A percentile compares a stretch with the other conserved stretches of the same genome.
These are phyloP conservation scores for Neurospora sp. DNA, from an alignment of 2,329 filamentous ascomycete species.

Conservation along the genomic window DNA sequence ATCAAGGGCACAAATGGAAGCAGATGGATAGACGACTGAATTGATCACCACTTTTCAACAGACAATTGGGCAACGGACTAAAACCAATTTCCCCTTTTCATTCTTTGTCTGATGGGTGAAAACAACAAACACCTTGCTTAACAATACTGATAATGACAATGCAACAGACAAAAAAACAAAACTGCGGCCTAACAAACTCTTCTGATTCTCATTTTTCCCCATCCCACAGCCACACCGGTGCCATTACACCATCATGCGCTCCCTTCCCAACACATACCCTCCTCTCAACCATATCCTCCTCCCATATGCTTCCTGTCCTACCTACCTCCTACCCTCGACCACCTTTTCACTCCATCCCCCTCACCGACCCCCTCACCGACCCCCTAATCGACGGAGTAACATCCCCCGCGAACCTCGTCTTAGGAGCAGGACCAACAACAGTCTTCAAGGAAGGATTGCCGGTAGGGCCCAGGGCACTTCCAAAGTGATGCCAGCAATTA, in stretches of 20 bases:
- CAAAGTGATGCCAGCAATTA: conserved; percentile 67
- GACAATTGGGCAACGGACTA: background rate
- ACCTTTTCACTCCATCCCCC: background rate
- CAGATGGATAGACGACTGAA: background rate
- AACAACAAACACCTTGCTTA: background rate
- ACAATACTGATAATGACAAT: background rate
- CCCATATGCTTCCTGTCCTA: background rate
- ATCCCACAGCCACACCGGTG: background rate
- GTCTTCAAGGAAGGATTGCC: background rate
- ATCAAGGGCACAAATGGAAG: background rate
- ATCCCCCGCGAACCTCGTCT: background rate
- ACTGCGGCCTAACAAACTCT: background rate
- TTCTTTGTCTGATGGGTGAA: background rate
- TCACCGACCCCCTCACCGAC: background rate
- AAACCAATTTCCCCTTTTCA: background rate
- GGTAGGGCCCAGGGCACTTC: conserved; percentile 20
- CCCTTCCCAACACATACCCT: background rate
- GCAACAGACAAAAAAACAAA: background rate
- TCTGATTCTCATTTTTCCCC: background rate
- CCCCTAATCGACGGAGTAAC: background rate
- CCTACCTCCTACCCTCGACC: background rate
- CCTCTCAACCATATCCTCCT: background rate
- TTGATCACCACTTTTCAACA: background rate
- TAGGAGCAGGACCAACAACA: background rate
- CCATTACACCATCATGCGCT: background rate